Percentiles rank a stretch among this genome's conserved stretches.
Conservation (phyloP, 257 asterid genomes). For the Orobanche coerulescens region DNA sequence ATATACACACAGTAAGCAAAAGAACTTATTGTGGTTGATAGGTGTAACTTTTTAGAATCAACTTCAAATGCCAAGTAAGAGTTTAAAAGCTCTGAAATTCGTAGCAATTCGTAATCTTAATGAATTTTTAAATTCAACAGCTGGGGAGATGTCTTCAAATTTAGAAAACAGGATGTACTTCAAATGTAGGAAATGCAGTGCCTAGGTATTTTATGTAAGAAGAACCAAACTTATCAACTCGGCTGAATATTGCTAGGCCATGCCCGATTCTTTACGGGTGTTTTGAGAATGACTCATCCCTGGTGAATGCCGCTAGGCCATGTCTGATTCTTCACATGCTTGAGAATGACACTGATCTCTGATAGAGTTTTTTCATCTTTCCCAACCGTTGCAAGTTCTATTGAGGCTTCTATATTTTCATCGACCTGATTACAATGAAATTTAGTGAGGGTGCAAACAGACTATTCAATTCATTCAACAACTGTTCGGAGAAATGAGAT, state of each 20-base stretch:
- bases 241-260: constrained; percentile 88
- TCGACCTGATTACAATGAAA: constrained; percentile 44
- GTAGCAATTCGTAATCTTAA: too few relatives aligned
- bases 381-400: constrained; percentile 45
- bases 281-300: constrained; percentile 60
- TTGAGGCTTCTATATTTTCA: constrained; percentile 74
- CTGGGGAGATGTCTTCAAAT: too few relatives aligned
- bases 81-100: too few relatives aligned
- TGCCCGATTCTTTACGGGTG: constrained; percentile 83
- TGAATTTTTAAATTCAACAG: too few relatives aligned
- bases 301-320: constrained; percentile 86
- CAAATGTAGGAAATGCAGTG: background rate
- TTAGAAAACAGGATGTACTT: background rate
- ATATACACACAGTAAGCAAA: too few relatives aligned
- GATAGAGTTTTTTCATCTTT: constrained; percentile 49
- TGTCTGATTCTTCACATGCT: constrained; percentile 81
- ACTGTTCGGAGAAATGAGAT: background rate
- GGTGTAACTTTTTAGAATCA: too few relatives aligned
- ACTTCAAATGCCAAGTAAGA: too few relatives aligned
- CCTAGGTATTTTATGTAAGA: too few relatives aligned
- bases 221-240: constrained; percentile 23
- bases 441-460: background rate
- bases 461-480: background rate
- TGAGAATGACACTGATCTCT: constrained; percentile 56
- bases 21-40: too few relatives aligned